Conservation (phyloP, 1,284 basidiomycete genomes). For the Exsudoporus floridanus region DNA sequence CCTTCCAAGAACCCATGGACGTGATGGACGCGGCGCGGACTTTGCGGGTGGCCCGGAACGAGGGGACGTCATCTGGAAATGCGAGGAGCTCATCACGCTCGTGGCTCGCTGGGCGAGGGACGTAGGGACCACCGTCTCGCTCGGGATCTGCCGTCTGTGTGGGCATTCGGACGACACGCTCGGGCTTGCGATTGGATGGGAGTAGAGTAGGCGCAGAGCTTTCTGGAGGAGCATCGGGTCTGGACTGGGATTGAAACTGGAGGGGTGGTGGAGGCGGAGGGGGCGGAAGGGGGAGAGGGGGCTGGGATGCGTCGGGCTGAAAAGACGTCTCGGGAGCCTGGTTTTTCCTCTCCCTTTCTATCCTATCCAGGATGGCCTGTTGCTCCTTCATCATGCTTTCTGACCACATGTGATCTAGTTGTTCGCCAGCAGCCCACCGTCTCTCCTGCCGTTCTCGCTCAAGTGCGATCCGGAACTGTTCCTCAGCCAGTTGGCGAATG, state of each 20-base stretch:
- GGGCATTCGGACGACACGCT: constrained; percentile 18
- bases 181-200: constrained; percentile 16
- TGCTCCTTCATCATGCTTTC: constrained; percentile 42
- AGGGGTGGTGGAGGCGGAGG: not conserved
- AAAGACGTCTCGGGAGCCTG: constrained; percentile 6
- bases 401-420: constrained; percentile 37
- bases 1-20: constrained; percentile 30
- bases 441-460: constrained; percentile 44
- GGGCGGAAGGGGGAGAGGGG: not conserved
- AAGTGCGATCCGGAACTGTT: constrained; percentile 42
- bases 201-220: constrained; percentile 1
- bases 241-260: constrained; percentile 3
- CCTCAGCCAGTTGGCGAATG: constrained; percentile 41
- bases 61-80: constrained; percentile 21
- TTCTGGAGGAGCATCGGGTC: constrained; percentile 13
- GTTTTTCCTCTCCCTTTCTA: constrained; percentile 33
- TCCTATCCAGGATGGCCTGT: constrained; percentile 42
- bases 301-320: constrained; percentile 4
- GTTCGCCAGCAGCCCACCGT: constrained; percentile 40
- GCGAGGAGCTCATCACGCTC: constrained; percentile 22
- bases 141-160: constrained; percentile 23
- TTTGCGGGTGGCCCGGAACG: constrained; percentile 22
- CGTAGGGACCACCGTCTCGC: constrained; percentile 20
- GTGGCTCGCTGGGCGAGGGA: constrained; percentile 13
- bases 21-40: constrained; percentile 31